Evolutionary conservation across 1,284 basidiomycete species (phyloP).

Genomic region (Phellopilus nigrolimitatus): DNA sequence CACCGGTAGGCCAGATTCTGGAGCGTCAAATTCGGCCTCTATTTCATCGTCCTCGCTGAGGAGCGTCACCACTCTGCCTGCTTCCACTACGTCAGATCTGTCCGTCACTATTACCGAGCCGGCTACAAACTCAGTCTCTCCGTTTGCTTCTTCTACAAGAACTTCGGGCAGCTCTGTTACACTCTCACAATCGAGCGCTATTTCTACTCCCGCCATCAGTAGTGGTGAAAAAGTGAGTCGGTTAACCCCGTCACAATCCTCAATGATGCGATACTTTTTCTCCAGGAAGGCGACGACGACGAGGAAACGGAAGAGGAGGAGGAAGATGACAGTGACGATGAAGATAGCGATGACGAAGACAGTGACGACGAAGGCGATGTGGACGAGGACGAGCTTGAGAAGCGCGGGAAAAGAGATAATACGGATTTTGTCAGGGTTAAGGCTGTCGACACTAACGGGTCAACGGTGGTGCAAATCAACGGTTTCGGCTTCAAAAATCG

Average conservation of each 20-base stretch:
- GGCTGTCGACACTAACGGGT: conserved; percentile 31
- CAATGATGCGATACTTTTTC: no score
- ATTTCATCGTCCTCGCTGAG: conserved; percentile 5
- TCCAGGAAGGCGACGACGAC: conserved; percentile 18
- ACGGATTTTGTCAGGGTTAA: conserved; percentile 23
- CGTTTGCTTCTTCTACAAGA: conserved; percentile 16
- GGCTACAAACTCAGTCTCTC: conserved; percentile 17
- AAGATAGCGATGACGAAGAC: conserved; percentile 20
- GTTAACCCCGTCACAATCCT: no score
- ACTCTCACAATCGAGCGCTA: background rate
- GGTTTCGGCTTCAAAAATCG: conserved; percentile 35
- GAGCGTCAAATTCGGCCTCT: background rate
- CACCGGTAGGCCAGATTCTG: background rate
- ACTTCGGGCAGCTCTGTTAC: background rate
- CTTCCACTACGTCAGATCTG: conserved; percentile 1
- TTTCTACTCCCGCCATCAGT: conserved; percentile 15
- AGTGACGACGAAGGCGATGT: conserved; percentile 13
- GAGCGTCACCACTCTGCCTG: conserved; percentile 2
- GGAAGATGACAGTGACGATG: conserved; percentile 20
- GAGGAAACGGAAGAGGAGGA: conserved; percentile 13
- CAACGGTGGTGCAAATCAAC: conserved; percentile 39
- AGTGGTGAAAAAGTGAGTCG: conserved; percentile 15
- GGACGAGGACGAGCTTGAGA: background rate
- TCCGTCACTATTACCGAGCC: background rate
- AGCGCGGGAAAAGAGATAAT: conserved; percentile 10